phyloP scores from a whole-genome alignment of 2,329 filamentous ascomycete species.

The Penicillium freii region DNA sequence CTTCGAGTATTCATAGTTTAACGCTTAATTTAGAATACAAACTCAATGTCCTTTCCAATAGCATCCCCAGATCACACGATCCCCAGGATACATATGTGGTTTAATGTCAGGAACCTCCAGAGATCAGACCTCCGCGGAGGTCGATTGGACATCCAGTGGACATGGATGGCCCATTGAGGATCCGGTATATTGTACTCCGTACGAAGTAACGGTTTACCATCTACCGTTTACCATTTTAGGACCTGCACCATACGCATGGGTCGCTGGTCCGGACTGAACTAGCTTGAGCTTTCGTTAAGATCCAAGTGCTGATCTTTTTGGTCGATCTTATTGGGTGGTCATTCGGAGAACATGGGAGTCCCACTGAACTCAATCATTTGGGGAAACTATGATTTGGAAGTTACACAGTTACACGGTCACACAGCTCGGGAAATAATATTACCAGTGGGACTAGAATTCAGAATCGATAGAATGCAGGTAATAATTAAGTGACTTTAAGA shows the following conservation, averaged over 20 bases:
- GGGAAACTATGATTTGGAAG: neutral
- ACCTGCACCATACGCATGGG: neutral
- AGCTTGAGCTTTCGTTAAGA: constrained; percentile 1
- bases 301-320: constrained; percentile 9
- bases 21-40: neutral
- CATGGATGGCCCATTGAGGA: neutral
- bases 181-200: no score
- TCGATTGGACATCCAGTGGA: neutral
- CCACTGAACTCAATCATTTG: constrained; percentile 13
- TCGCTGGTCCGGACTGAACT: neutral
- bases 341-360: constrained; percentile 1
- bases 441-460: neutral
- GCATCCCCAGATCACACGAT: neutral
- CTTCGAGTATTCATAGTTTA: neutral
- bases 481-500: neutral
- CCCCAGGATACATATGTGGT: neutral
- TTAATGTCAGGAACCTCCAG: neutral
- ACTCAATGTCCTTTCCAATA: neutral
- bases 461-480: neutral
- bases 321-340: constrained; percentile 8
- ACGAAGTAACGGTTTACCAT: neutral
- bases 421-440: neutral
- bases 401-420: neutral
- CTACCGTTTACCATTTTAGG: neutral
- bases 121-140: neutral